A percentile compares a stretch with the other conserved stretches of the same genome.
Evolutionary conservation across 306 rosid genomes (phyloP).

Genomic region (Clitoria ternatea): DNA sequence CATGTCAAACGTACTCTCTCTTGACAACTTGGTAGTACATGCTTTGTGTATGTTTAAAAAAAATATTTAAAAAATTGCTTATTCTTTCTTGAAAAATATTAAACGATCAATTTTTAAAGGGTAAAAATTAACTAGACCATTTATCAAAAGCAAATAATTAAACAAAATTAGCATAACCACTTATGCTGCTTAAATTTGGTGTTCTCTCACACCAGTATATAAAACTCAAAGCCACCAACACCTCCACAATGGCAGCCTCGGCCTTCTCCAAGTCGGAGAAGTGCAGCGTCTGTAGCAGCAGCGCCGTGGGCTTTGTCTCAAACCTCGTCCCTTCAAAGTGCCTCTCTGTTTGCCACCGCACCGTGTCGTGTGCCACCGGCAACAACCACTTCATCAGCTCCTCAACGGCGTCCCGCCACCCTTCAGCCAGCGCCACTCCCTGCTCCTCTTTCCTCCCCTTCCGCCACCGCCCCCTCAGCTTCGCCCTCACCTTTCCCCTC

Average conservation of each 20-base stretch:
- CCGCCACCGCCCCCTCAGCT: slow-evolving; percentile 34
- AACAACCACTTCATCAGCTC: slow-evolving; percentile 61
- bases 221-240: slow-evolving; percentile 63
- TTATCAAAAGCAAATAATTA: no score
- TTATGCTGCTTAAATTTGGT: no score
- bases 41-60: no score
- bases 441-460: slow-evolving; percentile 17
- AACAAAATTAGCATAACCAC: no score
- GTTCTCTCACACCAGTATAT: slow-evolving; percentile 43
- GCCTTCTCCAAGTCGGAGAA: slow-evolving; percentile 75
- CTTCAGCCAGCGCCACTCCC: slow-evolving; percentile 37
- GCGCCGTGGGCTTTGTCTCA: slow-evolving; percentile 24
- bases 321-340: slow-evolving; percentile 39
- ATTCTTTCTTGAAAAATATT: no score
- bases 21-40: no score
- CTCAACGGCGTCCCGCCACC: slow-evolving; percentile 69
- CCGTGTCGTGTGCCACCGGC: slow-evolving; percentile 56
- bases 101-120: no score
- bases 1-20: no score
- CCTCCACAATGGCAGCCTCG: slow-evolving; percentile 71
- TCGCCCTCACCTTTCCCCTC: slow-evolving; percentile 37
- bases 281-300: slow-evolving; percentile 65
- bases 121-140: no score
- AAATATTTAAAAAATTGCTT: no score
- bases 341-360: slow-evolving; percentile 58